A percentile compares a stretch with the other conserved stretches of the same genome.
Evolutionary conservation across 2,329 filamentous ascomycete species (phyloP).

Genomic region (Fusarium floridanum): DNA sequence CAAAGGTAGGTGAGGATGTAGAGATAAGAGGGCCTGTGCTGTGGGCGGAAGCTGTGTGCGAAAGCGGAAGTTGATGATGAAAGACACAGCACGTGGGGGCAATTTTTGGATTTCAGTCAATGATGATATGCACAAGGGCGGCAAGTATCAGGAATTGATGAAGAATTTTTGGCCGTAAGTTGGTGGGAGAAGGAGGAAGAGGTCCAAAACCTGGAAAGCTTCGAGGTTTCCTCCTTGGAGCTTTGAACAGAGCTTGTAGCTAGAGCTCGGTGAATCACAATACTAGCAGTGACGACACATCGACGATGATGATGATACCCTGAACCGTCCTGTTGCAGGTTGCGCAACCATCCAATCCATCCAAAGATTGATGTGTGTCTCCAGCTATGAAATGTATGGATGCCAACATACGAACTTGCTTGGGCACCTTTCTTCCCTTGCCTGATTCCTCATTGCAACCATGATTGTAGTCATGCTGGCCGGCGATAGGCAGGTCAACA

Average conservation of each 20-base stretch:
- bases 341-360: slow-evolving; percentile 9
- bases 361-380: background rate
- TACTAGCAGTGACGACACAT: slow-evolving; percentile 25
- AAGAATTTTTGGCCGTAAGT: slow-evolving; percentile 6
- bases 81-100: slow-evolving; percentile 34
- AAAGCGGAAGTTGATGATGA: slow-evolving; percentile 33
- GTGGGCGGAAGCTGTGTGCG: slow-evolving; percentile 13
- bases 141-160: slow-evolving; percentile 12
- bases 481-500: background rate
- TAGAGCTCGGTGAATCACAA: slow-evolving; percentile 28
- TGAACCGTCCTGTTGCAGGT: slow-evolving; percentile 13
- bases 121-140: slow-evolving; percentile 31
- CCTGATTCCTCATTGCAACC: slow-evolving; percentile 6
- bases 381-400: background rate
- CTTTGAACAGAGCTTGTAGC: background rate
- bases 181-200: background rate
- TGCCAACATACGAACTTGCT: background rate
- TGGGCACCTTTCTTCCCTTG: slow-evolving; percentile 1
- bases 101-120: slow-evolving; percentile 27
- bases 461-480: slow-evolving; percentile 6
- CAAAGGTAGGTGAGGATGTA: slow-evolving; percentile 16
- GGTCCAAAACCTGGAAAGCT: background rate
- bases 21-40: slow-evolving; percentile 30
- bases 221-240: background rate
- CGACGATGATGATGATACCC: slow-evolving; percentile 11